phyloP scores from a whole-genome alignment of 1,139 yeast species.

The Protomyces arabidopsidicola region DNA sequence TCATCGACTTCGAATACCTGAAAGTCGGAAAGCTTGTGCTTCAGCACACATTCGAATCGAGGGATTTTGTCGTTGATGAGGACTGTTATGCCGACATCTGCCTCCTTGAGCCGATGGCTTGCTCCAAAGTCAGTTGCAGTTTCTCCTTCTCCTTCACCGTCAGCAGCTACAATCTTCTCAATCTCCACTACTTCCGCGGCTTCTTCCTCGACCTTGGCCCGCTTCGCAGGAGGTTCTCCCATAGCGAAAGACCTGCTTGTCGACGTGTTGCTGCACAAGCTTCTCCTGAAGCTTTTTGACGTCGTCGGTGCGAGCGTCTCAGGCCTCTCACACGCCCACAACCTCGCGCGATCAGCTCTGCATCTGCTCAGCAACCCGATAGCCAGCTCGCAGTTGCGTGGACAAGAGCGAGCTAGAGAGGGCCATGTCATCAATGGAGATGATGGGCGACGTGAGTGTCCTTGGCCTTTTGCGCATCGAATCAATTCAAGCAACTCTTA shows the following conservation, averaged over 20 bases:
- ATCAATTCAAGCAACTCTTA: too few species aligned
- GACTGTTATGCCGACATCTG: conserved; percentile 74
- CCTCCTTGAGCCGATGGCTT: conserved; percentile 4
- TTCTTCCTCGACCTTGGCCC: neutral
- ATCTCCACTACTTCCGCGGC: neutral
- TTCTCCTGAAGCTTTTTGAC: too few species aligned
- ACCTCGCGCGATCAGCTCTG: too few species aligned
- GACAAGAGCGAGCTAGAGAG: neutral
- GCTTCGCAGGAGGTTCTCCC: neutral
- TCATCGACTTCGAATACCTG: conserved; percentile 44
- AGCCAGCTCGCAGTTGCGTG: too few species aligned
- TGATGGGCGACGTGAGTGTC: neutral
- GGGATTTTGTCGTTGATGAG: conserved; percentile 67
- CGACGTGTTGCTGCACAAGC: too few species aligned
- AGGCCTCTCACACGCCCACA: too few species aligned
- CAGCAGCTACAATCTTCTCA: neutral
- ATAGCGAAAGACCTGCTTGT: neutral
- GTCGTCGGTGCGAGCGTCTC: too few species aligned
- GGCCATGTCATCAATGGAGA: neutral
- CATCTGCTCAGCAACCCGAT: too few species aligned
- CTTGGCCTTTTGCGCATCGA: too few species aligned
- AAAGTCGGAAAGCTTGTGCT: conserved; percentile 69
- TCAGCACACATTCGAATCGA: conserved; percentile 45
- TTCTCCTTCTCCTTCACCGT: neutral
- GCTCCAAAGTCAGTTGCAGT: neutral